phyloP scores from a whole-genome alignment of 2,329 filamentous ascomycete species.

The Zasmidium citrigriseum region DNA sequence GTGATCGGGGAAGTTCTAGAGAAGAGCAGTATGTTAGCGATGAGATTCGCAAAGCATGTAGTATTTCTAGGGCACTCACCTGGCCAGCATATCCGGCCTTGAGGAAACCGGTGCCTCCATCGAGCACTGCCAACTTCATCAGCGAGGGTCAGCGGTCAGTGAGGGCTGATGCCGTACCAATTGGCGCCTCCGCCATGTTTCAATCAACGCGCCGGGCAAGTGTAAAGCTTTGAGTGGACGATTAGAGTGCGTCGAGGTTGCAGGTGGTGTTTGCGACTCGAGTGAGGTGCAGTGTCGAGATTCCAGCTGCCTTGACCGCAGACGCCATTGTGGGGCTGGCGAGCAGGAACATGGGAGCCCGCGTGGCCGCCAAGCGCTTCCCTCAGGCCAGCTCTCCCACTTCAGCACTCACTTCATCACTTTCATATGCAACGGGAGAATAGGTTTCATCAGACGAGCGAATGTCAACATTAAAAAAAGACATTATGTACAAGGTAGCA shows the following conservation, averaged over 20 bases:
- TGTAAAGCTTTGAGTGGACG: not conserved
- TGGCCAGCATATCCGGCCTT: constrained; percentile 98
- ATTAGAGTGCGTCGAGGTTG: not conserved
- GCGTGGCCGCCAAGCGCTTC: not conserved
- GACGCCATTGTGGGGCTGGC: constrained; percentile 1
- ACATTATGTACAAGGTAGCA: constrained; percentile 31
- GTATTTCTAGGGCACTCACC: constrained; percentile 47
- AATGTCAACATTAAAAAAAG: constrained; percentile 27
- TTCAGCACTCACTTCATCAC: constrained; percentile 1
- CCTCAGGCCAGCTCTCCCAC: constrained; percentile 3
- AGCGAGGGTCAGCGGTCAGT: constrained; percentile 16
- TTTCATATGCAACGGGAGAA: not conserved
- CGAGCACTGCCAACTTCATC: constrained; percentile 70
- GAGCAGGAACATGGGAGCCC: not conserved
- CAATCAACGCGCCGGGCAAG: not conserved
- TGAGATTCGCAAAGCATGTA: not conserved
- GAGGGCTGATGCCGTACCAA: constrained; percentile 39
- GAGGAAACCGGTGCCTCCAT: constrained; percentile 98
- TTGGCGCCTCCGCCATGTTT: constrained; percentile 52
- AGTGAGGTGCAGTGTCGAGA: constrained; percentile 2
- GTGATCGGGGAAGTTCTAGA: constrained; percentile 95
- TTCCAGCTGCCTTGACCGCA: constrained; percentile 8
- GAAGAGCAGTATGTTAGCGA: not conserved
- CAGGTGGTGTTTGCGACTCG: not conserved
- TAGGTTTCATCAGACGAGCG: constrained; percentile 1